phyloP scores from a whole-genome alignment of 352 stramenopile genomes.

The Globisporangium sylvaticum region DNA sequence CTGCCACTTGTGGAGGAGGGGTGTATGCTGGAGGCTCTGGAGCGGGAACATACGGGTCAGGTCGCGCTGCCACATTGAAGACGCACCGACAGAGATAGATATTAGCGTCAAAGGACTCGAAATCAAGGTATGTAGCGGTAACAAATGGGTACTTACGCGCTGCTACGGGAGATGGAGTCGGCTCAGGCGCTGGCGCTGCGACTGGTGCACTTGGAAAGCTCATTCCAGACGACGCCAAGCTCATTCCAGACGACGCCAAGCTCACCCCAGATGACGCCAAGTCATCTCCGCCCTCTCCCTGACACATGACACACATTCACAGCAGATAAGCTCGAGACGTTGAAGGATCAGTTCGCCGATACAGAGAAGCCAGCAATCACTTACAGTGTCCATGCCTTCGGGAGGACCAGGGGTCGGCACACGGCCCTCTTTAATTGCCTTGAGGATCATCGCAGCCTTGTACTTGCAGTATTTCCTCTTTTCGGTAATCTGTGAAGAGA shows the following conservation, averaged over 20 bases:
- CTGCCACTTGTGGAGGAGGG: constrained; percentile 3
- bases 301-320: neutral
- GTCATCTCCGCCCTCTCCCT: constrained; percentile 11
- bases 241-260: constrained; percentile 8
- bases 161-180: neutral
- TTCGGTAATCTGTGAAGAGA: constrained; percentile 54
- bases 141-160: neutral
- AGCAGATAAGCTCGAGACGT: neutral
- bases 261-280: constrained; percentile 10
- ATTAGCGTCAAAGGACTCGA: neutral
- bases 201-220: constrained; percentile 11
- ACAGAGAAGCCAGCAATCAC: constrained; percentile 6
- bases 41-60: constrained; percentile 3
- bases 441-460: constrained; percentile 95
- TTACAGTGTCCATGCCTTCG: constrained; percentile 38
- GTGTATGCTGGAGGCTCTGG: constrained; percentile 11
- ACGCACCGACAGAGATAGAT: neutral
- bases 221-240: constrained; percentile 8
- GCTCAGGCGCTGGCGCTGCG: neutral
- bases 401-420: constrained; percentile 76
- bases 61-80: neutral
- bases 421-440: constrained; percentile 92
- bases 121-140: neutral
- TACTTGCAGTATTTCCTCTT: constrained; percentile 95
- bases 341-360: neutral